phyloP scores from a whole-genome alignment of 2,329 filamentous ascomycete species.

The Myotisia sp. region DNA sequence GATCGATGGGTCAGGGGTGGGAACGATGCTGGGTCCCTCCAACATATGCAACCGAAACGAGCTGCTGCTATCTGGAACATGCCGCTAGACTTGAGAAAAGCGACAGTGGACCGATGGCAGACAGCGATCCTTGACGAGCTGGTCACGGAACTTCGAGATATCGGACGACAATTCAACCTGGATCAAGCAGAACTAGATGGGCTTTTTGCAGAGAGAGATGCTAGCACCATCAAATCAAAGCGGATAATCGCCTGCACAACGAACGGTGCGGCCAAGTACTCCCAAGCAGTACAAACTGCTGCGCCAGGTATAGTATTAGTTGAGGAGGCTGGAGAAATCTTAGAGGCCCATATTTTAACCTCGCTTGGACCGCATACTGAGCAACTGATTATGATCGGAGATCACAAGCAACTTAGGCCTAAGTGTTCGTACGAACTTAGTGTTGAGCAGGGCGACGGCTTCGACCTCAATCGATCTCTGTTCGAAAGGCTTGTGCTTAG shows the following conservation, averaged over 20 bases:
- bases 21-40: slow-evolving; percentile 26
- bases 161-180: slow-evolving; percentile 10
- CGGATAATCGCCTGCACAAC: slow-evolving; percentile 58
- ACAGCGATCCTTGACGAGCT: slow-evolving; percentile 38
- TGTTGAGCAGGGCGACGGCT: slow-evolving; percentile 41
- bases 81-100: slow-evolving; percentile 21
- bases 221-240: slow-evolving; percentile 37
- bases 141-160: slow-evolving; percentile 16
- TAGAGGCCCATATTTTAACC: slow-evolving; percentile 53
- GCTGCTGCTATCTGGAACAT: slow-evolving; percentile 40
- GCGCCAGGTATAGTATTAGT: slow-evolving; percentile 49
- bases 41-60: neutral
- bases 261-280: slow-evolving; percentile 52
- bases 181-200: slow-evolving; percentile 6
- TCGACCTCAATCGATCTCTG: slow-evolving; percentile 45
- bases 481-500: slow-evolving; percentile 52
- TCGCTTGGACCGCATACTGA: slow-evolving; percentile 37
- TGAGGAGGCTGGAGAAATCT: slow-evolving; percentile 60
- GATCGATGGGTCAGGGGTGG: slow-evolving; percentile 38
- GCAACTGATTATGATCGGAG: slow-evolving; percentile 56
- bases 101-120: slow-evolving; percentile 32
- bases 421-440: slow-evolving; percentile 49
- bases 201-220: slow-evolving; percentile 23
- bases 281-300: slow-evolving; percentile 39
- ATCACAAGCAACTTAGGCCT: slow-evolving; percentile 58